Conservation (phyloP, 768 basidiomycete species). For the Rhizopogon vesiculosus region DNA sequence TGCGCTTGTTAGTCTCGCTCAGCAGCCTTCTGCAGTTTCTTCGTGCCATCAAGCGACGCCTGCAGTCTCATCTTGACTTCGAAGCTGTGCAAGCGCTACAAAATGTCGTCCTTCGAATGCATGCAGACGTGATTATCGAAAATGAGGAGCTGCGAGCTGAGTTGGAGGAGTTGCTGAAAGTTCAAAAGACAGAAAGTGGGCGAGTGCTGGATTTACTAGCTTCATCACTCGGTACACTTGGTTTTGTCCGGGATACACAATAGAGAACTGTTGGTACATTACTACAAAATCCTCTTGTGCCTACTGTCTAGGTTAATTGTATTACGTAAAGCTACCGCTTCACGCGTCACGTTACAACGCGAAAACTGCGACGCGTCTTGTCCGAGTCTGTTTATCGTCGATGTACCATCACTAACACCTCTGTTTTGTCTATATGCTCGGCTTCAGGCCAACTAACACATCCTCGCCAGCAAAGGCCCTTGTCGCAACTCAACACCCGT, state of each 20-base stretch:
- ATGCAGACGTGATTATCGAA: conserved; percentile 74
- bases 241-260: conserved; percentile 64
- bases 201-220: conserved; percentile 72
- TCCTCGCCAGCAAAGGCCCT: conserved; percentile 40
- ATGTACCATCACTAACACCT: conserved; percentile 1
- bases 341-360: conserved; percentile 16
- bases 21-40: conserved; percentile 67
- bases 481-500: conserved; percentile 11
- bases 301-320: too few relatives aligned
- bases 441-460: conserved; percentile 42
- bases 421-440: conserved; percentile 30
- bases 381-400: background rate
- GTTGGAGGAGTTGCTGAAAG: conserved; percentile 53
- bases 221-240: conserved; percentile 68
- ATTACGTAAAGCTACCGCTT: background rate
- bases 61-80: conserved; percentile 82
- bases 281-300: background rate
- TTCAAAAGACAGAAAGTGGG: conserved; percentile 75
- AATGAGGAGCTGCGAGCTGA: conserved; percentile 59
- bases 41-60: conserved; percentile 63
- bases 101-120: conserved; percentile 77
- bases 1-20: conserved; percentile 71
- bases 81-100: conserved; percentile 91
- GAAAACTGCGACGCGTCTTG: conserved; percentile 14
- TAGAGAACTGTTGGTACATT: conserved; percentile 18